phyloP scores from a whole-genome alignment of 2,329 filamentous ascomycete genomes.

The Thielaviopsis populi region DNA sequence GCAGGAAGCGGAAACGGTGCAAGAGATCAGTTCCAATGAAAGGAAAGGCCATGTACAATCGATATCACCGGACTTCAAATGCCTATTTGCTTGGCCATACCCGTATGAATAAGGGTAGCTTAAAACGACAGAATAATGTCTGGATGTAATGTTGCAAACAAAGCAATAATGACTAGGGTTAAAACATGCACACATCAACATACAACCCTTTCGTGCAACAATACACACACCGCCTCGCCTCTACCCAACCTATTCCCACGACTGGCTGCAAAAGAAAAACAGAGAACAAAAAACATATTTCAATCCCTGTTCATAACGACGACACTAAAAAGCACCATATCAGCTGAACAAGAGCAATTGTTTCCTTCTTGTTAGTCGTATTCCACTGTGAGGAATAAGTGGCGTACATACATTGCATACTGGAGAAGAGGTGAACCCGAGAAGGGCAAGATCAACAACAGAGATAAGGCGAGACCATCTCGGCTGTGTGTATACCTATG shows the following conservation, averaged over 20 bases:
- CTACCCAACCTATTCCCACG: too few relatives aligned
- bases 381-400: not conserved
- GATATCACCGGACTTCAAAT: not conserved
- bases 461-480: not conserved
- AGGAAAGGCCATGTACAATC: not conserved
- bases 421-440: not conserved
- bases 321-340: not conserved
- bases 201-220: too few relatives aligned
- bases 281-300: too few relatives aligned
- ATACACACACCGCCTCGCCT: too few relatives aligned
- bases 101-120: too few relatives aligned
- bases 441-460: not conserved
- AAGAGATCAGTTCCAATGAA: not conserved
- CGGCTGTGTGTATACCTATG: not conserved
- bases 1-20: not conserved
- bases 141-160: too few relatives aligned
- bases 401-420: not conserved
- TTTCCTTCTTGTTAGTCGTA: not conserved
- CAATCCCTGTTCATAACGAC: not conserved
- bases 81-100: too few relatives aligned
- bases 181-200: too few relatives aligned
- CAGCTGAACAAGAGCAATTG: not conserved
- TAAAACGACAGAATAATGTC: too few relatives aligned
- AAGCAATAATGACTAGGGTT: too few relatives aligned
- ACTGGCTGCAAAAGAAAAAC: too few relatives aligned